phyloP scores from a whole-genome alignment of 306 rosid genomes.

The Trifolium fragiferum region DNA sequence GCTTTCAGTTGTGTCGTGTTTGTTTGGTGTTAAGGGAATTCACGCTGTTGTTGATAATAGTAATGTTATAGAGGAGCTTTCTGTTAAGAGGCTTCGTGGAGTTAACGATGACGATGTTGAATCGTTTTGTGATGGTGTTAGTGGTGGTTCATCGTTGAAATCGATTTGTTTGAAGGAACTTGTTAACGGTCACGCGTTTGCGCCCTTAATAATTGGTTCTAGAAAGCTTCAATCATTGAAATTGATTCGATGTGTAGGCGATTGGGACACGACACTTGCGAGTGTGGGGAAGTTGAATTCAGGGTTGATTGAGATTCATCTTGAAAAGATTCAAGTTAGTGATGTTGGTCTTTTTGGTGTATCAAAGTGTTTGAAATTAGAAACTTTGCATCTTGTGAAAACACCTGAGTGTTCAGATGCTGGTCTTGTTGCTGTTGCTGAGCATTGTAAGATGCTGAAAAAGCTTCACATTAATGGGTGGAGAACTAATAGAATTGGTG shows the following conservation, averaged over 20 bases:
- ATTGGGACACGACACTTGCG: constrained; percentile 73
- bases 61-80: constrained; percentile 66
- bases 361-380: constrained; percentile 45
- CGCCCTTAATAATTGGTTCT: constrained; percentile 63
- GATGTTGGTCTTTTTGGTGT: constrained; percentile 46
- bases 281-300: constrained; percentile 50
- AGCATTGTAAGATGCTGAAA: constrained; percentile 62
- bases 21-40: constrained; percentile 66
- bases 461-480: constrained; percentile 95
- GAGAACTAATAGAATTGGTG: constrained; percentile 84
- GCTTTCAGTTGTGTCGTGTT: constrained; percentile 74
- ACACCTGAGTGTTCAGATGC: constrained; percentile 72
- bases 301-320: constrained; percentile 68
- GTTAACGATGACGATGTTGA: constrained; percentile 44
- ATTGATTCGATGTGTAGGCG: constrained; percentile 81
- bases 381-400: constrained; percentile 68
- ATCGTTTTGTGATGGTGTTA: background rate
- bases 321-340: constrained; percentile 74
- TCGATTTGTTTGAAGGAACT: constrained; percentile 77
- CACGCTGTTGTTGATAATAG: constrained; percentile 62
- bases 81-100: constrained; percentile 79
- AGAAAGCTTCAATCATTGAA: constrained; percentile 64
- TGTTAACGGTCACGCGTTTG: constrained; percentile 60
- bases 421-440: constrained; percentile 67
- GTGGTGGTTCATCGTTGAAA: constrained; percentile 56